phyloP scores from a whole-genome alignment of 306 rosid genomes.

The Arachis hypogaea region DNA sequence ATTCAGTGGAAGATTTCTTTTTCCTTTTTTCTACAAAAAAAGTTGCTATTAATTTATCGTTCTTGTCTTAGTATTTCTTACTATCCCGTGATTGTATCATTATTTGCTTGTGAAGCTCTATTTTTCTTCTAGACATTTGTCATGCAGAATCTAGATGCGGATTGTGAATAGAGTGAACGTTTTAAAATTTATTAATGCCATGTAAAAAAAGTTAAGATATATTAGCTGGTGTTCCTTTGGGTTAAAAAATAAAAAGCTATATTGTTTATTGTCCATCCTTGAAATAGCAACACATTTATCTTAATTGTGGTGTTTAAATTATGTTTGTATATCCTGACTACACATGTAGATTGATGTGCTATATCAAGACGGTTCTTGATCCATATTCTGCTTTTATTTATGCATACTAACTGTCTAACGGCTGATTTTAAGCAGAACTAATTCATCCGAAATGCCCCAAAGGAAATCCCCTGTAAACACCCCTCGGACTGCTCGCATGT shows the following conservation, averaged over 20 bases:
- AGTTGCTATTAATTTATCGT: not conserved
- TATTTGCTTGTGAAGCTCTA: not conserved
- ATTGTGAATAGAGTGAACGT: not conserved
- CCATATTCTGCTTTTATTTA: not conserved
- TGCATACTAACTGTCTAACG: constrained; percentile 19
- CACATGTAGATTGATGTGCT: not conserved
- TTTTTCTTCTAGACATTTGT: not conserved
- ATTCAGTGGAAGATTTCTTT: not conserved
- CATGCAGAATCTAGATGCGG: not conserved
- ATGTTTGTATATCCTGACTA: constrained; percentile 7
- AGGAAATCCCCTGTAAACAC: constrained; percentile 70
- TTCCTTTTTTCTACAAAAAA: too few species aligned
- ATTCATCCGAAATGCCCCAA: constrained; percentile 66
- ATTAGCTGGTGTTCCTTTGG: not conserved
- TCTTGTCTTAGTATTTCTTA: not conserved
- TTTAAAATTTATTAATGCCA: too few species aligned
- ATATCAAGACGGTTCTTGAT: not conserved
- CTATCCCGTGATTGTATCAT: not conserved
- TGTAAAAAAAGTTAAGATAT: too few species aligned
- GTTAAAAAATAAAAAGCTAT: not conserved
- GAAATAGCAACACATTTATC: constrained; percentile 1
- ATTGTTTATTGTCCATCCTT: not conserved
- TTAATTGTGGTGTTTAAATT: constrained; percentile 16
- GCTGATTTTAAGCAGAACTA: constrained; percentile 44
- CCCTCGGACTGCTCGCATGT: constrained; percentile 59